Base-by-base conservation (phyloP, 768 basidiomycete species). In the Hypholoma sublateritium region DNA sequence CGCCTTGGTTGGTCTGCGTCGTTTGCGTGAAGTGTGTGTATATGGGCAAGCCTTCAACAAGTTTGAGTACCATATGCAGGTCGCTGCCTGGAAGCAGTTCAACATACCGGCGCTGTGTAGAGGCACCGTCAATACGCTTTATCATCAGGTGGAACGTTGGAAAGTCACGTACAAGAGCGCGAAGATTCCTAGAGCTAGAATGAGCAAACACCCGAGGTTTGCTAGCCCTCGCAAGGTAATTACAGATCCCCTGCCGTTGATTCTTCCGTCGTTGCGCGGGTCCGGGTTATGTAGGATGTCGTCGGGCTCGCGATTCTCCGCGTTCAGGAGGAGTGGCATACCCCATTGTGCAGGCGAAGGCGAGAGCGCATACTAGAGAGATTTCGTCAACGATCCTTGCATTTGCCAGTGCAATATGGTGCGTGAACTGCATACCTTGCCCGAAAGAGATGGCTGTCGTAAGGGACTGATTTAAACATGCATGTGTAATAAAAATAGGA, bases 281-380 rank as follows among this genome's bases (percentile, higher is more conserved):
- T 86, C 80, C 0, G 86, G 87, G 59, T 80, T 84, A 65, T 88
- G 86, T 0, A 88, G 75, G 50, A 74, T 71, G 65, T 88, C 87
- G 62, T 88, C 86, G 0, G 80, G 75, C 56, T 88, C 86, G 14
- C 78, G 77, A 1, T 64, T 68, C 25, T 17, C 46, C 19, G 16
- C 46, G 36, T 72, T 74, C 61, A 79, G 67, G 28, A 68, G 65
- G n/a, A 83, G 65, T 3, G 81, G 77, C 25, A 72, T 65, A 3
- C 77, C 70, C 67, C 82, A 84, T 78, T 80, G 75, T 25, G 76
- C 74, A 2, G 80, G 76, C 17, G 82, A 82, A 55, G 72, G 65
- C 7, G 75, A 64, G 25, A 78, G 65, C 7, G 76, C 70, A 61
- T 69, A 77, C 76, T 77, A 52, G 13, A 37, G 9, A 35, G 22